Evolutionary conservation across 345 rosid genomes (phyloP).

Genomic region (Corymbia maculata): DNA sequence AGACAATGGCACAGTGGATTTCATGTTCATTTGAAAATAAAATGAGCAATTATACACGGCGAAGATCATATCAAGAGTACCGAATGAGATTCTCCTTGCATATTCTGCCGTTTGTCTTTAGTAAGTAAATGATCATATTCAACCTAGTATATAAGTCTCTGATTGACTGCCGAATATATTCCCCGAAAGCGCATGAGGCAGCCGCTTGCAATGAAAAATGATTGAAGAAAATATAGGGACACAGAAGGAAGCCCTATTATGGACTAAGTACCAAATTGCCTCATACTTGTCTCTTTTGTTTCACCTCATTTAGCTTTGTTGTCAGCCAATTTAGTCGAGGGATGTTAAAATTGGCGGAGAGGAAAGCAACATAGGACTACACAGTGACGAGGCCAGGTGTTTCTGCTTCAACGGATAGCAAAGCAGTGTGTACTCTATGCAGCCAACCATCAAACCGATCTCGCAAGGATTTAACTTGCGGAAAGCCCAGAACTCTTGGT

Average conservation of each 20-base stretch:
- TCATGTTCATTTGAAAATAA: not conserved
- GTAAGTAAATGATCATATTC: not conserved
- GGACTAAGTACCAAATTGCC: too few relatives aligned
- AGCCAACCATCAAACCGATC: constrained; percentile 72
- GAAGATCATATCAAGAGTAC: too few relatives aligned
- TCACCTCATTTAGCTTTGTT: not conserved
- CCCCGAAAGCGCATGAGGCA: not conserved
- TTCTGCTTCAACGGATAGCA: constrained; percentile 80
- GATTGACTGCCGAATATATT: not conserved
- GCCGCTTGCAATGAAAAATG: not conserved
- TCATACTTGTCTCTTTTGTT: not conserved
- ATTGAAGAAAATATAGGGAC: too few relatives aligned
- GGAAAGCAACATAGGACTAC: constrained; percentile 3
- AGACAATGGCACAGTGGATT: not conserved
- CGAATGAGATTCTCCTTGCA: not conserved
- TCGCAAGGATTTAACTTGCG: constrained; percentile 71
- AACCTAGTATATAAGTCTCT: not conserved
- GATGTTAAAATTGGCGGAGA: not conserved
- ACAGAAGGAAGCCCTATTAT: not conserved
- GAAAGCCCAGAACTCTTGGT: constrained; percentile 80
- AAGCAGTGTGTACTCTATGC: not conserved
- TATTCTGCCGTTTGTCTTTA: too few relatives aligned
- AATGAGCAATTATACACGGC: not conserved
- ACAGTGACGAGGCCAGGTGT: constrained; percentile 79
- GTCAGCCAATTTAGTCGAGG: not conserved